Evolutionary conservation across 208 protist genomes (phyloP).

Genomic region (Wallacemonas collosoma): DNA sequence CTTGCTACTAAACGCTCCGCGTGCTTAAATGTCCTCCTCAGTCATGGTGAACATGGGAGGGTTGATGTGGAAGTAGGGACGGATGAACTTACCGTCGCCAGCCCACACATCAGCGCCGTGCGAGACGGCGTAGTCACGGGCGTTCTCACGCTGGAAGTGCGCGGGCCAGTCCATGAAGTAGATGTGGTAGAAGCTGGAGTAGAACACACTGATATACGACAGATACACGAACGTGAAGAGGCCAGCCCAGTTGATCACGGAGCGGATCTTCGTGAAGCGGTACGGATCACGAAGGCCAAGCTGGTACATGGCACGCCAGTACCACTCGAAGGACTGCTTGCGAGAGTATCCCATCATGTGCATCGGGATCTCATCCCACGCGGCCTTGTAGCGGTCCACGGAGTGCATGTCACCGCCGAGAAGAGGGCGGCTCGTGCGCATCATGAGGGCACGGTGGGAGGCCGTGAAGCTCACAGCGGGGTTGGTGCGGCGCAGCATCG

Average conservation of each 20-base stretch:
- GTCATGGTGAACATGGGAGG: conserved; percentile 90
- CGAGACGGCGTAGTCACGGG: conserved; percentile 69
- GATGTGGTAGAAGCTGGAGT: conserved; percentile 72
- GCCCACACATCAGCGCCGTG: conserved; percentile 83
- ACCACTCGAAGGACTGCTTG: conserved; percentile 80
- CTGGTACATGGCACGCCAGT: conserved; percentile 80
- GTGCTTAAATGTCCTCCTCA: conserved; percentile 65
- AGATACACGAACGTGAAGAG: conserved; percentile 74
- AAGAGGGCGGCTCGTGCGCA: conserved; percentile 63
- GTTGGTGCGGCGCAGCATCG: conserved; percentile 77
- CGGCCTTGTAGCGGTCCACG: conserved; percentile 77
- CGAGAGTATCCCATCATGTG: conserved; percentile 64
- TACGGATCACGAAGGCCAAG: conserved; percentile 71
- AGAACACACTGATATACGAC: conserved; percentile 77
- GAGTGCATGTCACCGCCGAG: conserved; percentile 82
- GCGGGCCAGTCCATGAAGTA: conserved; percentile 80
- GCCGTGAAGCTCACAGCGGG: conserved; percentile 83
- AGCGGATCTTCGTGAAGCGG: conserved; percentile 73
- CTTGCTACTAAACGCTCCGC: conserved; percentile 6
- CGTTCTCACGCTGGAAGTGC: conserved; percentile 80
- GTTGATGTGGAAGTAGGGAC: conserved; percentile 89
- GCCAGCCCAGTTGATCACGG: conserved; percentile 67
- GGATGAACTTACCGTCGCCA: conserved; percentile 85
- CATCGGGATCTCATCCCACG: conserved; percentile 84
- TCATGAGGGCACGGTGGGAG: conserved; percentile 75